Evolutionary conservation across 2,329 filamentous ascomycete genomes (phyloP).

Genomic region (Hypoxylon sp.): DNA sequence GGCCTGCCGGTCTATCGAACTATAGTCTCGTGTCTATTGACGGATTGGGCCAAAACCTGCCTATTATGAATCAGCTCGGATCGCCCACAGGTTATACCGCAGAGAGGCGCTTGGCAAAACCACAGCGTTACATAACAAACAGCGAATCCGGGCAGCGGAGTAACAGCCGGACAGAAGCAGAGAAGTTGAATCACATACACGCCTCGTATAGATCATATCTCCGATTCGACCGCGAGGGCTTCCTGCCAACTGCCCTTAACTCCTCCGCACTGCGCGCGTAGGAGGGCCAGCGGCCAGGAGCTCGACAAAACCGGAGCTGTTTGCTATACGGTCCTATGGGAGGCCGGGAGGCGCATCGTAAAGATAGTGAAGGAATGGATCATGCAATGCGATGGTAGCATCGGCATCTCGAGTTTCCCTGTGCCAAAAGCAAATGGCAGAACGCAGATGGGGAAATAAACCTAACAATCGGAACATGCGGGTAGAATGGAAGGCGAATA

Average conservation of each 20-base stretch:
- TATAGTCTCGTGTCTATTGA: constrained; percentile 24
- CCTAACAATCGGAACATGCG: constrained; percentile 31
- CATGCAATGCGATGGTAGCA: constrained; percentile 28
- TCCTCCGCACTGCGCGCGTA: neutral
- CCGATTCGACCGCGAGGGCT: constrained; percentile 7
- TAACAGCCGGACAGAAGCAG: constrained; percentile 14
- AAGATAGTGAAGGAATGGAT: constrained; percentile 10
- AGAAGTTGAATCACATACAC: constrained; percentile 20
- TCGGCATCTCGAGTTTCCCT: constrained; percentile 18
- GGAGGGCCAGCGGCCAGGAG: constrained; percentile 11
- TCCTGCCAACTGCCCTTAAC: constrained; percentile 4
- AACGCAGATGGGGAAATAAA: constrained; percentile 23
- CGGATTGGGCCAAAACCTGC: constrained; percentile 1
- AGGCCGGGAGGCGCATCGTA: neutral
- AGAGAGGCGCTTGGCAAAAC: constrained; percentile 13
- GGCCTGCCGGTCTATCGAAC: neutral
- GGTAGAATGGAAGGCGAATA: constrained; percentile 20
- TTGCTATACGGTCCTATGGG: constrained; percentile 10
- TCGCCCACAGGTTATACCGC: constrained; percentile 8
- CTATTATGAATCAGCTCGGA: constrained; percentile 9
- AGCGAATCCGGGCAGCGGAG: constrained; percentile 6
- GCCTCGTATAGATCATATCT: constrained; percentile 16
- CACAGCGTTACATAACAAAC: constrained; percentile 22
- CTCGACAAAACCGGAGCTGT: constrained; percentile 18
- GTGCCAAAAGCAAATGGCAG: constrained; percentile 20